Base-by-base conservation (phyloP, 2,329 filamentous ascomycete species). In the Emmonsiellopsis sp. region DNA sequence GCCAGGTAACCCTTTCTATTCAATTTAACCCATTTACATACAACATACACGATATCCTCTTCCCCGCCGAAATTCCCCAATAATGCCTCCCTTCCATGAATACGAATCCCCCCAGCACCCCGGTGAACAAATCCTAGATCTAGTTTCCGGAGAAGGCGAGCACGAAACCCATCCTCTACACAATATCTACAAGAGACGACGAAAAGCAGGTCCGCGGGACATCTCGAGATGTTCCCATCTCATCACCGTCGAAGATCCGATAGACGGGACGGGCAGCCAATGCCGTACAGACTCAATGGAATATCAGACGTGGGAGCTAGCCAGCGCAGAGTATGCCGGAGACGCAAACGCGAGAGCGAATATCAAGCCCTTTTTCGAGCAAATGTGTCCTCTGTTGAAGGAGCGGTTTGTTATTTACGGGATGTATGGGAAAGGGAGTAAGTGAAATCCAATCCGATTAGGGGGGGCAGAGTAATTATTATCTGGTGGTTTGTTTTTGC, bases 321-420 rank as follows among this genome's bases (percentile, higher is more conserved):
- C 9, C 35, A 38, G 9, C 35, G 13, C 9, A 7, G 1, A 9
- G 9, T n/a, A 38, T 38, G 35, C 35, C 35, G 13, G 35, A 3
- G 13, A 10, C 9, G 3, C 9, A 9, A 38, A n/a, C 35, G 35
- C 35, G 3, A 38, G 35, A 38, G 35, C 9, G 2, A 38, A 38
- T 38, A 38, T 38, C 13, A n/a, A 38, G 5, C 35, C 35, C 0
- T 38, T 38, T n/a, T 38, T 38, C 35, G 9, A 38, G 35, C 9
- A 38, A 7, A 38, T 38, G 13, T 38, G 35, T 5, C 35, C 35
- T n/a, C 5, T 38, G 35, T 38, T 56, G 35, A 30, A 30, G 16
- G 45, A 47, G 7, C 43, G 55, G 40, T 52, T 56, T 46, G 45
- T 34, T 5, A 52, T 56, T 26, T 56, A 56, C 35, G 52, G 55